These are phyloP conservation scores for Paramecium sonneborni DNA, from an alignment of 73 alveolate species.

Conservation along the genomic window DNA sequence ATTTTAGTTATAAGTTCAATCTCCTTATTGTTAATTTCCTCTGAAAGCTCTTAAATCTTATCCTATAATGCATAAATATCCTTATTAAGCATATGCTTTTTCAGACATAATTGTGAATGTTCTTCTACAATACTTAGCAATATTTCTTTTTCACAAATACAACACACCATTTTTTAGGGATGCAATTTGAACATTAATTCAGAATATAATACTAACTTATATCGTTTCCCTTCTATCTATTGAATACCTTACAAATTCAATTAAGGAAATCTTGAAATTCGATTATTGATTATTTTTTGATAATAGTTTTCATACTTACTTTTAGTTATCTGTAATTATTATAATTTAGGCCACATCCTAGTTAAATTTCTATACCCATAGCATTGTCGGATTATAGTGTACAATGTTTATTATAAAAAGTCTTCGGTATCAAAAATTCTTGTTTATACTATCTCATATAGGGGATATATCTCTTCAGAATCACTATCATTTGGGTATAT, in stretches of 20 bases:
- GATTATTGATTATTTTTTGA: constrained; percentile 16
- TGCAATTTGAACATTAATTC: constrained; percentile 1
- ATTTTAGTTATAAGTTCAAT: constrained; percentile 41
- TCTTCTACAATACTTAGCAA: not conserved
- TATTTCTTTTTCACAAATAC: constrained; percentile 41
- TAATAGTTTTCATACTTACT: not conserved
- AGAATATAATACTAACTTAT: constrained; percentile 10
- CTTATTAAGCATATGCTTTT: not conserved
- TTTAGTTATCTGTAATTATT: not conserved
- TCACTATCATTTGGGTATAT: constrained; percentile 30
- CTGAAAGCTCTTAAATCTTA: not conserved
- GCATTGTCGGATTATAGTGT: not conserved
- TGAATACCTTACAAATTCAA: not conserved
- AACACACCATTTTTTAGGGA: constrained; percentile 17
- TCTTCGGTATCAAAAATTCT: constrained; percentile 1
- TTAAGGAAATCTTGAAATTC: constrained; percentile 5
- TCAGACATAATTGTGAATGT: not conserved
- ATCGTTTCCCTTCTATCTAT: constrained; percentile 23
- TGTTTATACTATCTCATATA: not conserved
- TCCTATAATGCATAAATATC: not conserved
- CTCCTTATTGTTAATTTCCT: not conserved
- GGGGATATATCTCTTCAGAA: not conserved
- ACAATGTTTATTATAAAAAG: constrained; percentile 26
- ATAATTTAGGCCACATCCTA: not conserved
- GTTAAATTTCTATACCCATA: not conserved